Conservation (phyloP, 2,329 filamentous ascomycete species). For the Phialophora expanda region DNA sequence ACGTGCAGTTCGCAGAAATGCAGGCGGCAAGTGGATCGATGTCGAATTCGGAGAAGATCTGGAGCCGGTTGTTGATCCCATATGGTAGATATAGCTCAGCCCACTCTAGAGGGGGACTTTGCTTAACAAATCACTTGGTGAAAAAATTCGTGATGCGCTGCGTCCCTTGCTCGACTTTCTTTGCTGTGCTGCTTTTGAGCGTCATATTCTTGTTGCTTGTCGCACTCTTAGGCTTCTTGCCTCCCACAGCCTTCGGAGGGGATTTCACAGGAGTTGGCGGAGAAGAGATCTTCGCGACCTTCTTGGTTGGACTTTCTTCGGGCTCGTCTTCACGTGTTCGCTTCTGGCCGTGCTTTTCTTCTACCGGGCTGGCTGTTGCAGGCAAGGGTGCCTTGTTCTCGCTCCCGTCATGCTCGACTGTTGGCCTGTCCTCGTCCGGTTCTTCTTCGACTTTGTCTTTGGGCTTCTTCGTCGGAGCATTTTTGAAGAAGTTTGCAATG, state of each 20-base stretch:
- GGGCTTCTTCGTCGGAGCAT: constrained; percentile 42
- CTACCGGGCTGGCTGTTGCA: constrained; percentile 41
- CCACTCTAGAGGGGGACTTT: not conserved
- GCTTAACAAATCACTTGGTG: constrained; percentile 42
- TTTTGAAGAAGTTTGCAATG: constrained; percentile 90
- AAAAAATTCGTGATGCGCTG: constrained; percentile 60
- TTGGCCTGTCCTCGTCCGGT: constrained; percentile 50
- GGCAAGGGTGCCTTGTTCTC: constrained; percentile 61
- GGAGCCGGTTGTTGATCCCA: not conserved
- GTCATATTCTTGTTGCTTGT: constrained; percentile 59
- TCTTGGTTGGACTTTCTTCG: constrained; percentile 30
- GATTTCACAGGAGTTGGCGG: constrained; percentile 39
- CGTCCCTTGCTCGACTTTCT: constrained; percentile 55
- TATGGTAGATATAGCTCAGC: not conserved
- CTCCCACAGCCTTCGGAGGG: constrained; percentile 48
- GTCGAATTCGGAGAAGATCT: constrained; percentile 39
- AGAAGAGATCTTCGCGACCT: constrained; percentile 28
- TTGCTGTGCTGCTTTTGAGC: constrained; percentile 50
- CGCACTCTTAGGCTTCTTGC: constrained; percentile 60
- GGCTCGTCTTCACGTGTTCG: constrained; percentile 26
- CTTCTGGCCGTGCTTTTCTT: constrained; percentile 43
- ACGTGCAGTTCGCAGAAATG: constrained; percentile 42
- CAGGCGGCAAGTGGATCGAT: constrained; percentile 49
- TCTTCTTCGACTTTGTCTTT: constrained; percentile 38
- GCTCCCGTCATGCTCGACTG: constrained; percentile 51